A percentile compares a stretch with the other conserved stretches of the same genome.
phyloP scores from a whole-genome alignment of 169 alveolate genomes.

The Eimeria sp. region DNA sequence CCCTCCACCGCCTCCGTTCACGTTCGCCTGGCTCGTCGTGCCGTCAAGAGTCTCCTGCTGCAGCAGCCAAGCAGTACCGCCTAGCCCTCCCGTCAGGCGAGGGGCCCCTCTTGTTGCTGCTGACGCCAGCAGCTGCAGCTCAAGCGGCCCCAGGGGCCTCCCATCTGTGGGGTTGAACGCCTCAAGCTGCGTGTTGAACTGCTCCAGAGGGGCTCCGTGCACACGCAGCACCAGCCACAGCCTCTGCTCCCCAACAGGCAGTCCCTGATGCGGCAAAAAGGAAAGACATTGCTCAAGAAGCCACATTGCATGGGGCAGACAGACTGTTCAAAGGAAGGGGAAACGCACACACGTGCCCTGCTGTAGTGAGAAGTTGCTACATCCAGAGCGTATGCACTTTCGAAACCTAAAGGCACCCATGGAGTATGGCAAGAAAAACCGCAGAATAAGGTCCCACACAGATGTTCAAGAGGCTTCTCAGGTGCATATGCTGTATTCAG shows the following conservation, averaged over 20 bases:
- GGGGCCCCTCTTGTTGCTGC: conserved; percentile 56
- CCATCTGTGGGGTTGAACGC: conserved; percentile 61
- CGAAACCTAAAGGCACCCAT: no score
- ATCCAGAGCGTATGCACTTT: no score
- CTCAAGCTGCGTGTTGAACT: conserved; percentile 58
- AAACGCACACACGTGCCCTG: no score
- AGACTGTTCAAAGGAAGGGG: no score
- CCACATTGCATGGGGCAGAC: no score
- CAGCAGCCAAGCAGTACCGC: conserved; percentile 49
- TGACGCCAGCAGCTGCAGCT: conserved; percentile 50
- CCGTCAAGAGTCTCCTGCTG: conserved; percentile 39
- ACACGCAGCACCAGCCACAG: conserved; percentile 75
- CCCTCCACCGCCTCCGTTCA: background rate
- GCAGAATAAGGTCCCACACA: no score
- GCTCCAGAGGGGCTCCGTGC: conserved; percentile 83
- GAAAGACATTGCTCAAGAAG: no score
- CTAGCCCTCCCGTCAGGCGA: background rate
- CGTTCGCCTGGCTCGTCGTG: background rate
- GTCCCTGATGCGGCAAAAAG: conserved; percentile 46
- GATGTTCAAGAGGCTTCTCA: no score
- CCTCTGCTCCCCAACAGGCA: conserved; percentile 83
- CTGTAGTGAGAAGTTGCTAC: no score
- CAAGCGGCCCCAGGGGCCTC: conserved; percentile 60
- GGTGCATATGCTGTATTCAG: no score
- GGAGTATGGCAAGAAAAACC: no score